Percentiles rank a stretch among this genome's conserved stretches.
Evolutionary conservation across 1,284 basidiomycete species (phyloP).

Genomic region (Chalciporus sp.): DNA sequence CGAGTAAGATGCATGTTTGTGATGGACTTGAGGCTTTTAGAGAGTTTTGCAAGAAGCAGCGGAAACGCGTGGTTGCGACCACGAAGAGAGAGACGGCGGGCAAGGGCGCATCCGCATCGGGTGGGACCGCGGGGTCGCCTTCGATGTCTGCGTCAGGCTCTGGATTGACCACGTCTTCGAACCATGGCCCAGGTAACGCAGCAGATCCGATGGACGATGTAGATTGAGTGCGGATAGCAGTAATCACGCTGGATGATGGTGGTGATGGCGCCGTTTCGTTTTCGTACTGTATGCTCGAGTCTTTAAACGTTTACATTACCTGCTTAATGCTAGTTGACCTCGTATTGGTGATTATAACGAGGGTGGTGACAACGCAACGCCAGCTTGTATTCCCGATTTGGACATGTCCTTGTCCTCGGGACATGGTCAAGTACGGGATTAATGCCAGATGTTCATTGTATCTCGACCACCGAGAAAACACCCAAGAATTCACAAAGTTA

Average conservation of each 20-base stretch:
- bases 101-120: neutral
- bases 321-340: neutral
- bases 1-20: constrained; percentile 51
- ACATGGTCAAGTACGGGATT: neutral
- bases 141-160: neutral
- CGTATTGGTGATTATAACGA: constrained; percentile 20
- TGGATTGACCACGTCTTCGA: neutral
- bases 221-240: constrained; percentile 21
- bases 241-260: no score
- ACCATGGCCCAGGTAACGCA: no score
- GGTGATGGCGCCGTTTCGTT: neutral
- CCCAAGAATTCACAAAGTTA: neutral
- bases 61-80: constrained; percentile 35
- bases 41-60: constrained; percentile 52
- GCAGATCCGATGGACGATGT: constrained; percentile 28
- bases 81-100: constrained; percentile 10
- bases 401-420: constrained; percentile 14
- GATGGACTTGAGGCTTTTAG: constrained; percentile 53
- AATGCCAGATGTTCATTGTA: neutral
- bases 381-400: constrained; percentile 35
- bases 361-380: constrained; percentile 5
- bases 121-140: neutral
- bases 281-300: constrained; percentile 2
- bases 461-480: neutral
- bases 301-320: constrained; percentile 8